phyloP scores from a whole-genome alignment of 768 basidiomycete genomes.

The Phylloporus rhodoxanthus region DNA sequence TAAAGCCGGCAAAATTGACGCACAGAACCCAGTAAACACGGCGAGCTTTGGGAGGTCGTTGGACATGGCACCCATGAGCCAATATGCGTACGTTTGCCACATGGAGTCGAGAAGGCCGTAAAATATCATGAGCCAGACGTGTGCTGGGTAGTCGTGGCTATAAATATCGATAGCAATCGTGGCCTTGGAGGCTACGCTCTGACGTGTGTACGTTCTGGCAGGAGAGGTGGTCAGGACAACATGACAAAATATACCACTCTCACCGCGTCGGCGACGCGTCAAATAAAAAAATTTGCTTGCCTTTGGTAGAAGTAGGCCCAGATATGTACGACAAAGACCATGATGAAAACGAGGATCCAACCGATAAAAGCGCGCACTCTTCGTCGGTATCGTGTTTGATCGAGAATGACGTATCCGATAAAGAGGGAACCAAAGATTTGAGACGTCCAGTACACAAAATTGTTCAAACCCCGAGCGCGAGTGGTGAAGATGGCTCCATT shows the following conservation, averaged over 20 bases:
- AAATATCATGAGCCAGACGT: constrained; percentile 61
- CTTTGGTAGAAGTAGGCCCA: constrained; percentile 79
- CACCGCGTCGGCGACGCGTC: background rate
- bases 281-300: constrained; percentile 32
- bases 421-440: constrained; percentile 73
- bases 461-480: constrained; percentile 73
- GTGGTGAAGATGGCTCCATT: constrained; percentile 76
- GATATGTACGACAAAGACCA: constrained; percentile 65
- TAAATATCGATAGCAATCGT: constrained; percentile 51
- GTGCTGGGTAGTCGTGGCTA: constrained; percentile 48
- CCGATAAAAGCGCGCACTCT: constrained; percentile 66
- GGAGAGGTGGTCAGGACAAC: too few species aligned
- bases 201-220: constrained; percentile 49
- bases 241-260: too few species aligned
- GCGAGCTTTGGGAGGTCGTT: constrained; percentile 77
- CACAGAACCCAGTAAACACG: constrained; percentile 78
- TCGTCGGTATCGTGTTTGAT: constrained; percentile 49
- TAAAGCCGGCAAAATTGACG: constrained; percentile 18
- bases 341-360: constrained; percentile 56
- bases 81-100: constrained; percentile 83
- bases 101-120: constrained; percentile 76
- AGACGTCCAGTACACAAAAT: constrained; percentile 71
- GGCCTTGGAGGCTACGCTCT: constrained; percentile 30
- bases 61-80: constrained; percentile 85
- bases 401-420: constrained; percentile 63